These are phyloP conservation scores for Plasmodium coatneyi DNA, from an alignment of 169 alveolate genomes.

Conservation along the genomic window DNA sequence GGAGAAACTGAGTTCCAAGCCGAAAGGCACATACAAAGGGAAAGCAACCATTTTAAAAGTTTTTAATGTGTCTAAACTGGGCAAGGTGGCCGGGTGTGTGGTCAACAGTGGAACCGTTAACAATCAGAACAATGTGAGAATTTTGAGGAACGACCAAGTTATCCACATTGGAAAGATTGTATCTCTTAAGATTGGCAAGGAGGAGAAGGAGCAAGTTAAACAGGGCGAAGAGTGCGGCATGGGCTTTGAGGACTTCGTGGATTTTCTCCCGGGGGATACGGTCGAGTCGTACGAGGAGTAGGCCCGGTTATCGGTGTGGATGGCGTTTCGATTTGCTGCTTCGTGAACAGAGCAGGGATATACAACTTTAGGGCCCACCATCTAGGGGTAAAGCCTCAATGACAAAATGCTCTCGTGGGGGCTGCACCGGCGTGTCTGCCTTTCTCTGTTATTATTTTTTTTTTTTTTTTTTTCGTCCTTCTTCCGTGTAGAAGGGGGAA, in stretches of 20 bases:
- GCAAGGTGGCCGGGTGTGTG: constrained; percentile 65
- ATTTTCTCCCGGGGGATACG: constrained; percentile 21
- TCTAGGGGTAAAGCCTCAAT: not conserved
- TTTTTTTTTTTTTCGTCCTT: not conserved
- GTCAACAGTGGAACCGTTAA: constrained; percentile 42
- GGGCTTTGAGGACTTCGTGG: constrained; percentile 41
- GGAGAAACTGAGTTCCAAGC: constrained; percentile 47
- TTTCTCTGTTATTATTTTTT: not conserved
- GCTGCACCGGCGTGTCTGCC: not conserved
- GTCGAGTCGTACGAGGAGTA: constrained; percentile 68
- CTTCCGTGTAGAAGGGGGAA: not conserved
- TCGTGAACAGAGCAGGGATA: not conserved
- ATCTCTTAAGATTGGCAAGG: constrained; percentile 50
- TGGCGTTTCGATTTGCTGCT: not conserved
- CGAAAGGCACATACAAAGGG: constrained; percentile 37
- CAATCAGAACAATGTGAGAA: constrained; percentile 43
- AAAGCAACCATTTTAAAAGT: constrained; percentile 44
- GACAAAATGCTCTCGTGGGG: not conserved
- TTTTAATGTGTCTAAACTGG: constrained; percentile 40
- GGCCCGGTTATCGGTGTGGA: not conserved
- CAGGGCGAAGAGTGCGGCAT: constrained; percentile 66
- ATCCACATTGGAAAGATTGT: constrained; percentile 28
- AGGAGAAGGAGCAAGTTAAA: constrained; percentile 38
- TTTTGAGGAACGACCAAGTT: constrained; percentile 28
- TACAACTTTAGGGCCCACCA: not conserved